phyloP scores from a whole-genome alignment of 306 rosid genomes.

The Benincasa hispida region DNA sequence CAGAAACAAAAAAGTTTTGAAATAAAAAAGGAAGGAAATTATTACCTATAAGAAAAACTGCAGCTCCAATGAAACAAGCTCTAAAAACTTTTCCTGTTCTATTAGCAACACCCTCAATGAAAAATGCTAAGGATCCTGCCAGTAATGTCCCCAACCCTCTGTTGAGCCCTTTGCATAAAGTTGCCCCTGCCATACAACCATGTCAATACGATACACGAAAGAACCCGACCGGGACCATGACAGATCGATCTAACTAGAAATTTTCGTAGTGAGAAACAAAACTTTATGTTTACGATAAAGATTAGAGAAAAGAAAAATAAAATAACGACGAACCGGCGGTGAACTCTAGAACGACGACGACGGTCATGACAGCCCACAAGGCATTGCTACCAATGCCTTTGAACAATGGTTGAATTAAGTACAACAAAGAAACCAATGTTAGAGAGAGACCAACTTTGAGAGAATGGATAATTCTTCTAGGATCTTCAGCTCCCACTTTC shows the following conservation, averaged over 20 bases:
- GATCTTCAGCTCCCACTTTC: slow-evolving; percentile 77
- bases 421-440: slow-evolving; percentile 60
- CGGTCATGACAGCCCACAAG: slow-evolving; percentile 95
- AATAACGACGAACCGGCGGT: slow-evolving; percentile 46
- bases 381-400: slow-evolving; percentile 58
- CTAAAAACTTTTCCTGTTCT: slow-evolving; percentile 24
- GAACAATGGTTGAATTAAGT: slow-evolving; percentile 59
- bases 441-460: slow-evolving; percentile 77
- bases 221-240: neutral
- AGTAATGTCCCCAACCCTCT: slow-evolving; percentile 86
- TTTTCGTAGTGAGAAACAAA: no score
- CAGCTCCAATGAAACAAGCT: slow-evolving; percentile 65
- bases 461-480: slow-evolving; percentile 70
- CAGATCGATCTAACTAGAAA: no score
- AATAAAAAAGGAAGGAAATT: neutral
- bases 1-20: no score
- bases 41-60: slow-evolving; percentile 69
- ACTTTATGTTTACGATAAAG: no score
- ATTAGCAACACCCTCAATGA: slow-evolving; percentile 45
- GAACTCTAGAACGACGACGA: slow-evolving; percentile 89
- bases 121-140: slow-evolving; percentile 71
- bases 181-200: slow-evolving; percentile 46
- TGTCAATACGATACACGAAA: neutral
- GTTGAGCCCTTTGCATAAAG: slow-evolving; percentile 91
- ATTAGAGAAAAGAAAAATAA: no score